These are phyloP conservation scores for Arthrobotrys pseudoclavata DNA, from an alignment of 2,329 filamentous ascomycete species.

Conservation along the genomic window DNA sequence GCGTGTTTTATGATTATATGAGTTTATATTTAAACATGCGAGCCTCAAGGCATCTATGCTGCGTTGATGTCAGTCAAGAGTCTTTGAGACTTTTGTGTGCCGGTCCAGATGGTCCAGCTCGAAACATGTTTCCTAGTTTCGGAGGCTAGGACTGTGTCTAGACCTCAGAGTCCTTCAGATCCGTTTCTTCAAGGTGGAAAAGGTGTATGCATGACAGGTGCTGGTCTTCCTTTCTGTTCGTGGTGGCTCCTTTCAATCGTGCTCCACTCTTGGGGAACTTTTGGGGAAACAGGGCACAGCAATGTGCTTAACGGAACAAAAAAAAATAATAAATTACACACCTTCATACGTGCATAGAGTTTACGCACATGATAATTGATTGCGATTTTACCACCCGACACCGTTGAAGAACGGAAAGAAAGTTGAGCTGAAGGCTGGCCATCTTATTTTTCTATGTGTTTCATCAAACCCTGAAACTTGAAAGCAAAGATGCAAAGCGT, in stretches of 20 bases:
- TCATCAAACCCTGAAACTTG: constrained; percentile 50
- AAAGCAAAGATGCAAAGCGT: constrained; percentile 31
- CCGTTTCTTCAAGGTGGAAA: constrained; percentile 49
- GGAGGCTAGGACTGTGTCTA: constrained; percentile 25
- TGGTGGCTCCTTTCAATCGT: constrained; percentile 26
- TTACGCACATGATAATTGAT: constrained; percentile 24
- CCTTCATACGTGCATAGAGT: constrained; percentile 26
- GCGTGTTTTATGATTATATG: constrained; percentile 46
- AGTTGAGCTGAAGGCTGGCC: constrained; percentile 11
- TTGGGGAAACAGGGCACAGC: constrained; percentile 22
- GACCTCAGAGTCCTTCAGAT: constrained; percentile 48
- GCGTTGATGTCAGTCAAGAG: constrained; percentile 2
- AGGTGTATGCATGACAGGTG: constrained; percentile 12
- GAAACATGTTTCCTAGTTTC: constrained; percentile 42
- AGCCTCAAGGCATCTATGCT: constrained; percentile 10
- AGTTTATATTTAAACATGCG: constrained; percentile 29
- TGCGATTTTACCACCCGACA: constrained; percentile 25
- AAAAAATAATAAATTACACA: constrained; percentile 3
- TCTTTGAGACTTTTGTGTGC: neutral
- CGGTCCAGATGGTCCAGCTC: constrained; percentile 9
- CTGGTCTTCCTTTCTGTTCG: constrained; percentile 19
- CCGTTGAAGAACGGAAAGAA: constrained; percentile 34
- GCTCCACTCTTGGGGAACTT: constrained; percentile 34
- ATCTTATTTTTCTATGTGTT: constrained; percentile 30
- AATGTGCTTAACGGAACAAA: constrained; percentile 3